Conservation (phyloP, 805 yeast species). For the Candida incommunis region DNA sequence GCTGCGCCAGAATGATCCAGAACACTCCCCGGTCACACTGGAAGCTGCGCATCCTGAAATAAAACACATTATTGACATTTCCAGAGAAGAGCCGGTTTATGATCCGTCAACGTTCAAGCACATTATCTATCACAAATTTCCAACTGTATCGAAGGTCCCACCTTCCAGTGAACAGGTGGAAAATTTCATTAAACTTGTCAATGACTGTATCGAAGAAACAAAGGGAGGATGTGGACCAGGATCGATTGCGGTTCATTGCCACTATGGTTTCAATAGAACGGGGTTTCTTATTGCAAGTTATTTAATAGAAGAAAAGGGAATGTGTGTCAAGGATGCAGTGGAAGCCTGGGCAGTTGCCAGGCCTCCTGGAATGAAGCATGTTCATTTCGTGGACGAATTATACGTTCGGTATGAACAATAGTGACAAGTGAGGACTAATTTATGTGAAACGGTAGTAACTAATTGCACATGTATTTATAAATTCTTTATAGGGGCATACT, state of each 20-base stretch:
- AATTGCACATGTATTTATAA: no score
- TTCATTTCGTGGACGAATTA: conserved; percentile 60
- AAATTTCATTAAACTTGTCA: conserved; percentile 39
- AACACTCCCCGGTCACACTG: conserved; percentile 43
- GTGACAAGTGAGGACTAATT: no score
- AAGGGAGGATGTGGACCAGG: conserved; percentile 15
- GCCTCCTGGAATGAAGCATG: conserved; percentile 63
- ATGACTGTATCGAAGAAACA: conserved; percentile 26
- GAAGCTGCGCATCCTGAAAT: conserved; percentile 39
- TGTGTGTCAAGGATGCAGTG: conserved; percentile 50
- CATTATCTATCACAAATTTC: conserved; percentile 52
- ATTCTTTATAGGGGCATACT: no score
- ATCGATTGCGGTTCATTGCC: conserved; percentile 58
- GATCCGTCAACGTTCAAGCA: conserved; percentile 40
- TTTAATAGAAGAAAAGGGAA: conserved; percentile 43
- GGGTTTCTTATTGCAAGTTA: conserved; percentile 63
- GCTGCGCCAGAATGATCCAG: conserved; percentile 44
- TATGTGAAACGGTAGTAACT: no score
- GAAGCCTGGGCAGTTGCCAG: conserved; percentile 43
- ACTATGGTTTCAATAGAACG: conserved; percentile 69
- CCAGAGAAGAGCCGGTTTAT: conserved; percentile 52
- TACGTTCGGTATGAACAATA: conserved; percentile 38
- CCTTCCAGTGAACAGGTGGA: conserved; percentile 50
- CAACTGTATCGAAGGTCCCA: conserved; percentile 65
- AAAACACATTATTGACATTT: conserved; percentile 51